Base-by-base conservation (phyloP, 2,329 filamentous ascomycete species). In the Alternaria postmessia region DNA sequence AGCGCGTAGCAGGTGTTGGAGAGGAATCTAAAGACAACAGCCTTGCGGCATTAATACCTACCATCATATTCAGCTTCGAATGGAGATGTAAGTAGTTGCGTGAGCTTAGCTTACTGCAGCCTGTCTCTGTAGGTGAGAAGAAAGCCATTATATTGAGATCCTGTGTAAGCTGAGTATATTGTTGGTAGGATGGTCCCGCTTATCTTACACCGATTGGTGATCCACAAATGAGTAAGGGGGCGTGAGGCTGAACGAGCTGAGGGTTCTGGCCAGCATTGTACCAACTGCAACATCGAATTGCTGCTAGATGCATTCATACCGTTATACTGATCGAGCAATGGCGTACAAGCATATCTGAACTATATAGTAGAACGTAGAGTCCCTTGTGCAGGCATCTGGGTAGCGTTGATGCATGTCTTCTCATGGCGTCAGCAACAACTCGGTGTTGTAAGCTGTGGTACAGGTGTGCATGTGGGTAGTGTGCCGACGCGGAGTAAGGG, bases 241-340 rank as follows among this genome's bases (percentile, higher is more conserved):
- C 8, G 46, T 49, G 46, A 49, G 46, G 46, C 46, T 49, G 46
- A 39, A 39, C 5, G 34, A 49, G 46, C 46, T 36, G 32, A 49
- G 16, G 30, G 20, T 49, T 49, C 32, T 49, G 32, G 20, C 20
- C 46, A 20, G 46, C 46, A 38, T n/a, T 32, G 32, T 14, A 26
- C 36, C 46, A 48, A 30, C 11, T 16, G 30, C 30, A 34, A 48
- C 46, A 30, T 48, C 18, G 12, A 48, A 34, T 48, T 28, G 18
- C 30, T 22, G 32, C 46, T 48, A 12, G 30, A 48, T 48, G 18
- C 18, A 48, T 18, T 48, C 18, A 34, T 48, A 22, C 28, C 44
- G 16, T 16, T 48, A 11, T 36, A 20, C 14, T 32, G 22, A n/a
- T 16, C 32, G 30, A 22, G 18, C 18, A 36, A 48, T 28, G 22